These are phyloP conservation scores for Prosopis cineraria DNA, from an alignment of 306 rosid species.

Conservation along the genomic window DNA sequence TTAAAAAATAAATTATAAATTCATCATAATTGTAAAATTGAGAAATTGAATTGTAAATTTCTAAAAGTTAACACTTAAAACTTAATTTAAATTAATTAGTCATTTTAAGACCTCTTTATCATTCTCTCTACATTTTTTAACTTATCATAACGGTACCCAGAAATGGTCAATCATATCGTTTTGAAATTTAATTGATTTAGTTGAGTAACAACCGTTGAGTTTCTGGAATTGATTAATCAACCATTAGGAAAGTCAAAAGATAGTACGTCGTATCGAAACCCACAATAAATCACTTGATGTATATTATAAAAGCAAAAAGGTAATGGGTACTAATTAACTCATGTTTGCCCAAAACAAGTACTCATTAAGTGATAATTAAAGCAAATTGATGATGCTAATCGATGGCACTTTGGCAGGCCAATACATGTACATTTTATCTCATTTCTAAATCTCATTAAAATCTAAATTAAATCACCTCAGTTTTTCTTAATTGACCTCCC, in stretches of 20 bases:
- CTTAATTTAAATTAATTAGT: no score
- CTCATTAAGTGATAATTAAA: neutral
- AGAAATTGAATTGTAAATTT: no score
- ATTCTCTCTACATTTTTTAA: no score
- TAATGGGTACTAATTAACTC: neutral
- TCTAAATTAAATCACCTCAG: neutral
- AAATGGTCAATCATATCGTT: neutral
- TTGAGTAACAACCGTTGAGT: neutral
- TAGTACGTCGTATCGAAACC: neutral
- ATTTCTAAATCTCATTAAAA: neutral
- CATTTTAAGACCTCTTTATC: no score
- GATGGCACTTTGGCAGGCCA: neutral
- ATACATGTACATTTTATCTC: no score
- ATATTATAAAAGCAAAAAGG: neutral
- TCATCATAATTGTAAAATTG: no score
- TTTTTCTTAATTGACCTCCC: neutral
- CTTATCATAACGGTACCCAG: constrained; percentile 15
- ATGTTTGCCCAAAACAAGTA: neutral
- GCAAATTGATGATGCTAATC: neutral
- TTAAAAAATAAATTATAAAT: no score
- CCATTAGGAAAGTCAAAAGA: constrained; percentile 10
- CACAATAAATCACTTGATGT: neutral
- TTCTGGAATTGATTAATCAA: neutral
- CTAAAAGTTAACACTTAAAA: no score
- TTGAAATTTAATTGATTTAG: neutral